Conservation (phyloP, 139 green algal species). For the Chlorella sp. region DNA sequence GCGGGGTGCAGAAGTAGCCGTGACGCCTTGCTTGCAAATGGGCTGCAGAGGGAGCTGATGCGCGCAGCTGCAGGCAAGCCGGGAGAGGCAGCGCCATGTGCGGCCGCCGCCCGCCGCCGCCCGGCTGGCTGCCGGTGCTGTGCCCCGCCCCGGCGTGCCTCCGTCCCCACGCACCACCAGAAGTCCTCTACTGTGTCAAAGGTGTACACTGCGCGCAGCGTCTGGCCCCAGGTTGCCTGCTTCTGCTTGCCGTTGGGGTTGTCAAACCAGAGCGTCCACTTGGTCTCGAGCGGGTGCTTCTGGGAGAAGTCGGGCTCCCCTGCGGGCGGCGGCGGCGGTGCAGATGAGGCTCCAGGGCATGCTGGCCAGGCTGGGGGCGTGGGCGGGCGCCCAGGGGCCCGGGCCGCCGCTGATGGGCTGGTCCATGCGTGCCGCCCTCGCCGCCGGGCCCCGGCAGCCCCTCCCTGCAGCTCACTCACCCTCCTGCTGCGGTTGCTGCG, state of each 20-base stretch:
- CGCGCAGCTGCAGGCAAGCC: too few relatives aligned
- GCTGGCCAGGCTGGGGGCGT: background rate
- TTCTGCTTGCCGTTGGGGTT: conserved; percentile 86
- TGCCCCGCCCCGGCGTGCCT: too few relatives aligned
- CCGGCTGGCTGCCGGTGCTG: background rate
- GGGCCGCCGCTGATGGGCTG: too few relatives aligned
- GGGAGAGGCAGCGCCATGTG: too few relatives aligned
- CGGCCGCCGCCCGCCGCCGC: too few relatives aligned
- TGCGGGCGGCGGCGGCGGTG: background rate
- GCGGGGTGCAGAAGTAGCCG: too few relatives aligned
- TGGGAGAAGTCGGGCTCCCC: conserved; percentile 69
- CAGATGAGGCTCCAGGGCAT: background rate
- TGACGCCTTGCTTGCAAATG: too few relatives aligned
- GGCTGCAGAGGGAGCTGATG: too few relatives aligned
- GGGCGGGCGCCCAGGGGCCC: background rate
- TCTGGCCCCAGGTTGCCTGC: conserved; percentile 79
- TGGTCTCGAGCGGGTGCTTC: conserved; percentile 90
- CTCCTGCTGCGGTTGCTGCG: conserved; percentile 21
- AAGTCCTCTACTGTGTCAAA: conserved; percentile 99
- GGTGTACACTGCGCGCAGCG: conserved; percentile 89
- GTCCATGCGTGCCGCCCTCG: too few relatives aligned
- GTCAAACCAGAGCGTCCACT: conserved; percentile 98
- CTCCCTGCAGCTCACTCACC: background rate
- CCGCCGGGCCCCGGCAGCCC: background rate
- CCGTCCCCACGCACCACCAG: conserved; percentile 89